Percentiles rank a stretch among this genome's conserved stretches.
phyloP scores from a whole-genome alignment of 495 filamentous ascomycete genomes.

The Penicillium lividum region DNA sequence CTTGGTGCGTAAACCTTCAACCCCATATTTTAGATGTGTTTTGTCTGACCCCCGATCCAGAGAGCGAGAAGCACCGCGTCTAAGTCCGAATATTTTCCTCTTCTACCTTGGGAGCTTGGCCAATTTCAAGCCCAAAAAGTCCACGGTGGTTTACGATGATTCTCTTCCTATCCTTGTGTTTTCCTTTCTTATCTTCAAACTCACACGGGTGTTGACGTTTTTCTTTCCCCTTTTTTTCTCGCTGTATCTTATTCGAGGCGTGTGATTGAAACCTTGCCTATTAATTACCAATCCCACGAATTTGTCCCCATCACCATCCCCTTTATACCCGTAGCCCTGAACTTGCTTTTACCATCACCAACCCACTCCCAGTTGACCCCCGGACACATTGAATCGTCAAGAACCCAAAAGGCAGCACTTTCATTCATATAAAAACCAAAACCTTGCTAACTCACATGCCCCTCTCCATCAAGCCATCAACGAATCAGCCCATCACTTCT shows the following conservation, averaged over 20 bases:
- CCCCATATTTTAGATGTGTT: conserved; percentile 17
- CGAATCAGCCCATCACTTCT: neutral
- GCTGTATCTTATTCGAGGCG: conserved; percentile 49
- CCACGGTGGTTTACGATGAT: conserved; percentile 38
- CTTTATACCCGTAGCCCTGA: conserved; percentile 18
- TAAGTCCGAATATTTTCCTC: conserved; percentile 9
- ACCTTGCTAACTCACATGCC: neutral
- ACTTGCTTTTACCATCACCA: conserved; percentile 1
- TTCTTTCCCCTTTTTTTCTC: conserved; percentile 27
- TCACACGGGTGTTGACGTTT: conserved; percentile 27
- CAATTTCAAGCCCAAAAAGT: conserved; percentile 30
- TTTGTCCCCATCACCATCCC: conserved; percentile 10
- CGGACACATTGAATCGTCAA: neutral
- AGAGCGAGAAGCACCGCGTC: conserved; percentile 82
- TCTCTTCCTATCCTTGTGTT: conserved; percentile 9
- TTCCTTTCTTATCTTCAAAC: conserved; percentile 12
- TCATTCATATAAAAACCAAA: neutral
- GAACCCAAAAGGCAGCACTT: neutral
- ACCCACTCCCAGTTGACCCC: neutral
- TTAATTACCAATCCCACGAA: conserved; percentile 30
- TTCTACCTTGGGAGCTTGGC: conserved; percentile 15
- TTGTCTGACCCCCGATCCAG: conserved; percentile 44
- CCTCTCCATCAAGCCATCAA: neutral
- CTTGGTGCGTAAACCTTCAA: conserved; percentile 69
- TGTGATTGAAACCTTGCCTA: conserved; percentile 26